Evolutionary conservation across 2,329 filamentous ascomycete species (phyloP).

Genomic region (Aspergillus pseudoterreus): DNA sequence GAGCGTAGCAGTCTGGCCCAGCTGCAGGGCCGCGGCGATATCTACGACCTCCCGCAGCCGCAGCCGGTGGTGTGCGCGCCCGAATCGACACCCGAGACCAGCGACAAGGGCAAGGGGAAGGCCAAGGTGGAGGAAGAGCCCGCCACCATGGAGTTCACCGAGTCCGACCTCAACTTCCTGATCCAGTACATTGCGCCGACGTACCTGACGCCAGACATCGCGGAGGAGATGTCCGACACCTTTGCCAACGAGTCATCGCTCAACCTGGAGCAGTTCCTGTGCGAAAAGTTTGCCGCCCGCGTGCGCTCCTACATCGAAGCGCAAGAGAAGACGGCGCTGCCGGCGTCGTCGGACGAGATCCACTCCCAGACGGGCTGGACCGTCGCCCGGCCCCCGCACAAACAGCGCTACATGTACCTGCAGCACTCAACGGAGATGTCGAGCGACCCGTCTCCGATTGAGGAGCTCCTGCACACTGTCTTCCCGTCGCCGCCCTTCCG

Average conservation of each 20-base stretch:
- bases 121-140: slow-evolving; percentile 47
- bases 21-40: slow-evolving; percentile 84
- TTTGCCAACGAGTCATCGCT: slow-evolving; percentile 84
- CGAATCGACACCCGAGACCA: slow-evolving; percentile 25
- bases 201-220: slow-evolving; percentile 87
- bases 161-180: slow-evolving; percentile 81
- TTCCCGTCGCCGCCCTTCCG: slow-evolving; percentile 82
- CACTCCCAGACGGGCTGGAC: slow-evolving; percentile 62
- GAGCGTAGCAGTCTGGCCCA: slow-evolving; percentile 90
- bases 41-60: slow-evolving; percentile 76
- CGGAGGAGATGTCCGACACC: slow-evolving; percentile 73
- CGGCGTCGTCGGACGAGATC: slow-evolving; percentile 49
- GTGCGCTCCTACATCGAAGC: slow-evolving; percentile 69
- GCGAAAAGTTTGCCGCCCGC: slow-evolving; percentile 68
- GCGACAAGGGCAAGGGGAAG: slow-evolving; percentile 31
- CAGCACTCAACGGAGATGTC: slow-evolving; percentile 44
- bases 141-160: slow-evolving; percentile 58
- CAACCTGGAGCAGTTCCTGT: slow-evolving; percentile 74
- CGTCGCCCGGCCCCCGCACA: slow-evolving; percentile 85
- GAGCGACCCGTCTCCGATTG: slow-evolving; percentile 51
- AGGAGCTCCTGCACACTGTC: slow-evolving; percentile 75
- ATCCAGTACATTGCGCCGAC: slow-evolving; percentile 85
- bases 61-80: slow-evolving; percentile 49
- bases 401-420: slow-evolving; percentile 86
- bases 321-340: slow-evolving; percentile 53